Conservation (phyloP, 441 rosid genomes). For the Jatropha multifida region DNA sequence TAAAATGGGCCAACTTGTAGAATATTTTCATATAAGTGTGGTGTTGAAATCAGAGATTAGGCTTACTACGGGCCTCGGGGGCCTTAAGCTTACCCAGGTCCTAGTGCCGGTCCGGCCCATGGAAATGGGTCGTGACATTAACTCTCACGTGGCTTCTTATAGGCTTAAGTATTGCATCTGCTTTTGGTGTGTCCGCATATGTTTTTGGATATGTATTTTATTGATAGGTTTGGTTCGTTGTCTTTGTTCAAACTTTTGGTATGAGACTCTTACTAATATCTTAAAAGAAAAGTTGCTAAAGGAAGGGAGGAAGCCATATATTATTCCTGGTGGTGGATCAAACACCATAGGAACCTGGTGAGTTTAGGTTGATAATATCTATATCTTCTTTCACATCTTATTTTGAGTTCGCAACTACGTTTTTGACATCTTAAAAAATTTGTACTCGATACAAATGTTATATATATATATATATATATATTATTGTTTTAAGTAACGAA, state of each 20-base stretch:
- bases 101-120: too few relatives aligned
- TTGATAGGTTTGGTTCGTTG: background rate
- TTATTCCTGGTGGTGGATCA: conserved; percentile 96
- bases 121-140: too few relatives aligned
- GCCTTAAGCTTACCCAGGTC: too few relatives aligned
- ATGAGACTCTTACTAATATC: conserved; percentile 64
- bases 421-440: background rate
- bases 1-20: too few relatives aligned
- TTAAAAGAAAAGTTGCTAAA: conserved; percentile 73
- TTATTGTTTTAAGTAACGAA: too few relatives aligned
- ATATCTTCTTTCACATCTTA: background rate
- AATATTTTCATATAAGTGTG: too few relatives aligned
- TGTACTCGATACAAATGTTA: too few relatives aligned
- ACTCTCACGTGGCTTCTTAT: conserved; percentile 6
- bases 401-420: background rate
- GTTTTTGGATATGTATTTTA: background rate
- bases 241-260: conserved; percentile 25
- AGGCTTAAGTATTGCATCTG: conserved; percentile 3
- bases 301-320: conserved; percentile 88
- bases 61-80: too few relatives aligned
- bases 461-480: too few relatives aligned
- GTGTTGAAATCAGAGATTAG: too few relatives aligned
- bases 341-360: conserved; percentile 95
- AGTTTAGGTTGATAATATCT: conserved; percentile 29
- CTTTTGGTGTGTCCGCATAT: background rate